These are phyloP conservation scores for Candida lessepsii DNA, from an alignment of 805 yeast species.

Conservation along the genomic window DNA sequence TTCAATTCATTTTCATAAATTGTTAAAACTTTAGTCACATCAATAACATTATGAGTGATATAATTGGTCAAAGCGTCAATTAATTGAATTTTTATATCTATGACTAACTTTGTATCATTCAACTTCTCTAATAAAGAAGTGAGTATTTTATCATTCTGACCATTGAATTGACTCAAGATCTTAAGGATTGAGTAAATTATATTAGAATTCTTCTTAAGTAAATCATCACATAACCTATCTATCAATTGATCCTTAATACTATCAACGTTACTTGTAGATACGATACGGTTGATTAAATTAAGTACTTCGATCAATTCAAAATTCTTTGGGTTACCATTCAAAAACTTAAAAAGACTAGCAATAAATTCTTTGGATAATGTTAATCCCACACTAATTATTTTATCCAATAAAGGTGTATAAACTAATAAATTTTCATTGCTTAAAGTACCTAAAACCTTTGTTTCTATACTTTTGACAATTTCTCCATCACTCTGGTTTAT, in stretches of 20 bases:
- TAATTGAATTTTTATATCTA: slow-evolving; percentile 15
- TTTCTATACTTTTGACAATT: slow-evolving; percentile 13
- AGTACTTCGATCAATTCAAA: slow-evolving; percentile 15
- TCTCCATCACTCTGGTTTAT: not conserved
- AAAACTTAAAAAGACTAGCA: slow-evolving; percentile 9
- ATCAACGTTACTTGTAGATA: slow-evolving; percentile 1
- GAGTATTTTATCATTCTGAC: slow-evolving; percentile 8
- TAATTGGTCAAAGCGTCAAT: slow-evolving; percentile 12
- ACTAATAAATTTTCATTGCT: slow-evolving; percentile 12
- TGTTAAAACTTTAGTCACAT: slow-evolving; percentile 1
- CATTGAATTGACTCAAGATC: slow-evolving; percentile 11
- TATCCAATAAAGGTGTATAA: slow-evolving; percentile 12
- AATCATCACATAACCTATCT: slow-evolving; percentile 10
- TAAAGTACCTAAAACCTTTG: slow-evolving; percentile 25
- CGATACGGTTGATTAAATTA: slow-evolving; percentile 8
- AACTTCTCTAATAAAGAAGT: slow-evolving; percentile 11
- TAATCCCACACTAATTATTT: slow-evolving; percentile 3
- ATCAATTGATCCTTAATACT: slow-evolving; percentile 5
- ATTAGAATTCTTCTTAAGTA: slow-evolving; percentile 11
- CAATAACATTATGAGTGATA: slow-evolving; percentile 6
- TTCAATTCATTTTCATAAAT: slow-evolving; percentile 11
- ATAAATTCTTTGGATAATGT: slow-evolving; percentile 11
- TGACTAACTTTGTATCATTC: slow-evolving; percentile 12
- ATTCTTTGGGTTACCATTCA: slow-evolving; percentile 10
- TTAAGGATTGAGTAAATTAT: slow-evolving; percentile 10